These are phyloP conservation scores for Mycena haematopus DNA, from an alignment of 768 basidiomycete species.

Conservation along the genomic window DNA sequence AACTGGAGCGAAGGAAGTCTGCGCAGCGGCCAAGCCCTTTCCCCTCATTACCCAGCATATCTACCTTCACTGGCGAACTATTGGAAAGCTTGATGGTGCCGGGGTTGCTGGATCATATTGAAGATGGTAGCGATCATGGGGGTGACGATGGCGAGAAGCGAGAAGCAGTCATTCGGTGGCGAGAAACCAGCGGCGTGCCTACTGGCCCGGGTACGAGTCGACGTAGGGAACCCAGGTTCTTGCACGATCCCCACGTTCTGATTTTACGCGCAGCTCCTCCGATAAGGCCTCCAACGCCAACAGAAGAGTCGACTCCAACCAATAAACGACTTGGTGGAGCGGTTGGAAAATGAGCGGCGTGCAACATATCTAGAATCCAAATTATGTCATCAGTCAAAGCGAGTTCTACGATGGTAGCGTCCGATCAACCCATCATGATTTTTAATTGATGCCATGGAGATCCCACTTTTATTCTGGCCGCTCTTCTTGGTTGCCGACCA, in stretches of 20 bases:
- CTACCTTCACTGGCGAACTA: slow-evolving; percentile 24
- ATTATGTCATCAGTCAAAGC: slow-evolving; percentile 1
- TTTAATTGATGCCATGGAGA: no score
- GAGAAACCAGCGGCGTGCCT: slow-evolving; percentile 12
- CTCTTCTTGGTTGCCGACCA: no score
- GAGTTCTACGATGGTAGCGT: not conserved
- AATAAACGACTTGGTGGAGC: slow-evolving; percentile 1
- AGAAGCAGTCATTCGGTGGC: slow-evolving; percentile 21
- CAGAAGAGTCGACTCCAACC: slow-evolving; percentile 11
- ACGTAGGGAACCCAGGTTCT: not conserved
- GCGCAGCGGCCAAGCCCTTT: slow-evolving; percentile 4
- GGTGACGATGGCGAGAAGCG: slow-evolving; percentile 13
- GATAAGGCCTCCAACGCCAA: not conserved
- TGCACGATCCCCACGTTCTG: not conserved
- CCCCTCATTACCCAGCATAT: slow-evolving; percentile 25
- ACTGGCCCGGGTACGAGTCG: not conserved
- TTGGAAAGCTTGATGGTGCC: slow-evolving; percentile 24
- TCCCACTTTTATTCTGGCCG: no score
- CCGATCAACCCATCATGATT: not conserved
- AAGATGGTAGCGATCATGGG: slow-evolving; percentile 2
- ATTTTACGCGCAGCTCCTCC: slow-evolving; percentile 1
- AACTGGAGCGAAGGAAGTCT: slow-evolving; percentile 22
- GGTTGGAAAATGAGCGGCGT: not conserved
- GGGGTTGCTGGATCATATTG: slow-evolving; percentile 12
- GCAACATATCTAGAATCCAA: not conserved